Conservation (phyloP, 306 rosid species). For the Fagus crenata region DNA sequence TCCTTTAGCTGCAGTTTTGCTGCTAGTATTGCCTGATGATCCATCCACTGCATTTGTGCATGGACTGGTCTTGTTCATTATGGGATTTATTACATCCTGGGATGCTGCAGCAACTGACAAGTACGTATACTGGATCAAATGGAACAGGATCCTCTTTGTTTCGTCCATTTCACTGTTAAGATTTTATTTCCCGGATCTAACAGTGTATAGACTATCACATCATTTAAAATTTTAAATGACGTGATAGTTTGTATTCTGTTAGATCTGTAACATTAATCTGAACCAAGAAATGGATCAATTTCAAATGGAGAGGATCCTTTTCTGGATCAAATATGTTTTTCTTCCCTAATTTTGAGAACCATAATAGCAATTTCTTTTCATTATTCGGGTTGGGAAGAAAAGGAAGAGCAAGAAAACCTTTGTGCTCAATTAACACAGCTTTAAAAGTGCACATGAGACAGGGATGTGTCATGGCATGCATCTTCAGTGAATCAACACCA, state of each 20-base stretch:
- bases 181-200: no score
- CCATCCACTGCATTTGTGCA: slow-evolving; percentile 62
- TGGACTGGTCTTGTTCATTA: slow-evolving; percentile 61
- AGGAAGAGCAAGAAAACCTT: no score
- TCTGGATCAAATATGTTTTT: not conserved
- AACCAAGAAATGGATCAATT: no score
- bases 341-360: not conserved
- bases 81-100: slow-evolving; percentile 70
- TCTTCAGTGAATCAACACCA: not conserved
- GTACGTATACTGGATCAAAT: slow-evolving; percentile 36
- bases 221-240: no score
- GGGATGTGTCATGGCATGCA: no score
- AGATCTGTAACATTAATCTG: no score
- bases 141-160: no score
- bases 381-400: no score
- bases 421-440: not conserved
- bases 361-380: not conserved
- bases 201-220: no score
- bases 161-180: no score
- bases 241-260: no score
- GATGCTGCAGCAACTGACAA: slow-evolving; percentile 73
- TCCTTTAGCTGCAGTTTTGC: slow-evolving; percentile 68
- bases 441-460: not conserved
- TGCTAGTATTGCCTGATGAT: slow-evolving; percentile 62
- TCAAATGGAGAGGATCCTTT: no score